Conservation (phyloP, 352 stramenopile species). For the Phytophthora boehmeriae region DNA sequence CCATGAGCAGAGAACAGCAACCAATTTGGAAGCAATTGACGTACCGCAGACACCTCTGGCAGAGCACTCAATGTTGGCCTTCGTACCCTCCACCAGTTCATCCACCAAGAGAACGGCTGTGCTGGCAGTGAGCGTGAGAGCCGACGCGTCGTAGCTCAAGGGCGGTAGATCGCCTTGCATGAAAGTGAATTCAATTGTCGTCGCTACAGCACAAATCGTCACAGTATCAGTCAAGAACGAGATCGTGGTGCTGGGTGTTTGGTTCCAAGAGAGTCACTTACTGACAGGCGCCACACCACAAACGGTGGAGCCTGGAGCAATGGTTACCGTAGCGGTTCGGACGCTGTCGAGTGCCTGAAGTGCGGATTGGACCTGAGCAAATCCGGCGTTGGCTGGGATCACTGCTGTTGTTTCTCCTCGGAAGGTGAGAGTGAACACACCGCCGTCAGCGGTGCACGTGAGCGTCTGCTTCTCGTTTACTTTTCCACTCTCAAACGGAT, state of each 20-base stretch:
- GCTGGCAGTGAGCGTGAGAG: constrained; percentile 43
- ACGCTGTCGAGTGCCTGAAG: constrained; percentile 67
- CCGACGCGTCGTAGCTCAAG: constrained; percentile 40
- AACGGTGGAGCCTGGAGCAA: constrained; percentile 38
- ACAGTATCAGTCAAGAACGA: constrained; percentile 1
- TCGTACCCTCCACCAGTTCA: constrained; percentile 64
- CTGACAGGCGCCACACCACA: constrained; percentile 50
- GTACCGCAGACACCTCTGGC: constrained; percentile 73
- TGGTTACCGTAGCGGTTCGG: constrained; percentile 56
- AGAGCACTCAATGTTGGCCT: constrained; percentile 81
- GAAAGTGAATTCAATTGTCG: constrained; percentile 70
- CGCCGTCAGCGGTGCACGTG: constrained; percentile 53
- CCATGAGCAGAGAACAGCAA: constrained; percentile 3
- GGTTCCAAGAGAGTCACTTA: constrained; percentile 25
- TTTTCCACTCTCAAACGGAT: constrained; percentile 71
- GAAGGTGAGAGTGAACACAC: constrained; percentile 75
- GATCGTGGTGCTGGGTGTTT: background rate
- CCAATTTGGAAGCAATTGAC: background rate
- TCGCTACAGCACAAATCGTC: constrained; percentile 29
- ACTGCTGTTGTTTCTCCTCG: constrained; percentile 57
- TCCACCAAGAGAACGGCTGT: constrained; percentile 34
- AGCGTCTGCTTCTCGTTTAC: constrained; percentile 79
- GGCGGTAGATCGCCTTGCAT: constrained; percentile 66
- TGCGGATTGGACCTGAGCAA: constrained; percentile 45
- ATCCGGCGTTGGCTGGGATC: constrained; percentile 56